phyloP scores from a whole-genome alignment of 2,329 filamentous ascomycete species.

The Calonectria hawksworthii region DNA sequence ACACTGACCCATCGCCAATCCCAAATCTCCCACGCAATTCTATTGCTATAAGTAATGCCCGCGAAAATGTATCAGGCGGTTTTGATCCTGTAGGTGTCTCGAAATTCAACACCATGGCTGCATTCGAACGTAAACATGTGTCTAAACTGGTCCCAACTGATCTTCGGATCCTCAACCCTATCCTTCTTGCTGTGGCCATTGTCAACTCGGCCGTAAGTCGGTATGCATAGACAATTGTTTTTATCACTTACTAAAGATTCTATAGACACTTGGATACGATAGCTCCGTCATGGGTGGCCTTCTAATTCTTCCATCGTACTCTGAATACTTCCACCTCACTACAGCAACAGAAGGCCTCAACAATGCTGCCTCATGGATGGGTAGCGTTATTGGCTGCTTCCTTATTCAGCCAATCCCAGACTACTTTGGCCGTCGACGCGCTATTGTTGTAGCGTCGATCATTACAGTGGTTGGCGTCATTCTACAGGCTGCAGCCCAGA shows the following conservation, averaged over 20 bases:
- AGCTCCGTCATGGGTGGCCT: constrained; percentile 69
- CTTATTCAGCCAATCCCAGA: constrained; percentile 56
- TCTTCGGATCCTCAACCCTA: constrained; percentile 17
- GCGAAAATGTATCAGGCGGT: neutral
- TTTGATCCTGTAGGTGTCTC: neutral
- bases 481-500: constrained; percentile 62
- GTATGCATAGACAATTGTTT: neutral
- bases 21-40: neutral
- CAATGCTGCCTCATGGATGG: constrained; percentile 69
- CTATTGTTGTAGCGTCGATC: constrained; percentile 47
- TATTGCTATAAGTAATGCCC: constrained; percentile 14
- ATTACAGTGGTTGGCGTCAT: constrained; percentile 60
- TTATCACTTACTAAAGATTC: neutral
- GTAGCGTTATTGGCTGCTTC: constrained; percentile 60
- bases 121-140: constrained; percentile 28
- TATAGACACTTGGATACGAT: constrained; percentile 54
- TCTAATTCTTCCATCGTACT: constrained; percentile 69
- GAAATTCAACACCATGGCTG: neutral
- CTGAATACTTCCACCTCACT: constrained; percentile 68
- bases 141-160: constrained; percentile 24
- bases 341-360: constrained; percentile 67
- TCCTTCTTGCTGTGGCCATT: constrained; percentile 25
- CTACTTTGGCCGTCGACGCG: constrained; percentile 42
- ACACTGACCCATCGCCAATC: constrained; percentile 1
- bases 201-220: constrained; percentile 29